A percentile compares a stretch with the other conserved stretches of the same genome.
phyloP scores from a whole-genome alignment of 1,284 basidiomycete genomes.

The Rhodotorula sp. region DNA sequence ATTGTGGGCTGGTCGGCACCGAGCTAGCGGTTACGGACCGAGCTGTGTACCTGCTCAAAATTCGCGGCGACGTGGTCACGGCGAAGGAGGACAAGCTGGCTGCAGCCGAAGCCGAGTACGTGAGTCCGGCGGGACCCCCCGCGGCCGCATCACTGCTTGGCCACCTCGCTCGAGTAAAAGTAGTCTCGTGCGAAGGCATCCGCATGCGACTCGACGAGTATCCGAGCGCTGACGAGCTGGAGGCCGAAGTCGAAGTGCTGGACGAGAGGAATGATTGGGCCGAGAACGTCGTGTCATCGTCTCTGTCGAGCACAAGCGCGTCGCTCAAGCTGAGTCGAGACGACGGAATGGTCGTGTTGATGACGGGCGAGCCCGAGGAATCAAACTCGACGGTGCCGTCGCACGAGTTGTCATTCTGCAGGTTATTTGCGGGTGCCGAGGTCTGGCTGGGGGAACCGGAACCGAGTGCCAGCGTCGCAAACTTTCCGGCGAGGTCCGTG shows the following conservation, averaged over 20 bases:
- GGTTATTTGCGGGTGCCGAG: neutral
- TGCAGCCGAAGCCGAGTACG: slow-evolving; percentile 38
- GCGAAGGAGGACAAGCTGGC: slow-evolving; percentile 34
- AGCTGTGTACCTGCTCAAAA: neutral
- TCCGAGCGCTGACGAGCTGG: neutral
- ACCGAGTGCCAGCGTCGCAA: too few species aligned
- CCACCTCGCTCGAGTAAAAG: neutral
- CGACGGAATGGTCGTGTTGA: slow-evolving; percentile 20
- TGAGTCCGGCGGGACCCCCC: slow-evolving; percentile 17
- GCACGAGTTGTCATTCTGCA: neutral
- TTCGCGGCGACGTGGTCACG: slow-evolving; percentile 4
- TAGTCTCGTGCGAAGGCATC: neutral
- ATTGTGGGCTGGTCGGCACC: neutral
- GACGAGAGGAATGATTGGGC: slow-evolving; percentile 17
- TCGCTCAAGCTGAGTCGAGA: slow-evolving; percentile 8
- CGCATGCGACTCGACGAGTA: neutral
- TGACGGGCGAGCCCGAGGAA: slow-evolving; percentile 18
- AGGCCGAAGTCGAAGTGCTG: neutral
- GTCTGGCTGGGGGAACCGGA: too few species aligned
- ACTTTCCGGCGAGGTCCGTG: too few species aligned
- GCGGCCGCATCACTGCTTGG: neutral
- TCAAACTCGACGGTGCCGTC: slow-evolving; percentile 7
- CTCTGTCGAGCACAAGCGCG: neutral
- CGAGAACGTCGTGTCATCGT: slow-evolving; percentile 17
- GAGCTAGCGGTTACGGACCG: slow-evolving; percentile 11